phyloP scores from a whole-genome alignment of 1,284 basidiomycete genomes.

The Ustilago trichophora region DNA sequence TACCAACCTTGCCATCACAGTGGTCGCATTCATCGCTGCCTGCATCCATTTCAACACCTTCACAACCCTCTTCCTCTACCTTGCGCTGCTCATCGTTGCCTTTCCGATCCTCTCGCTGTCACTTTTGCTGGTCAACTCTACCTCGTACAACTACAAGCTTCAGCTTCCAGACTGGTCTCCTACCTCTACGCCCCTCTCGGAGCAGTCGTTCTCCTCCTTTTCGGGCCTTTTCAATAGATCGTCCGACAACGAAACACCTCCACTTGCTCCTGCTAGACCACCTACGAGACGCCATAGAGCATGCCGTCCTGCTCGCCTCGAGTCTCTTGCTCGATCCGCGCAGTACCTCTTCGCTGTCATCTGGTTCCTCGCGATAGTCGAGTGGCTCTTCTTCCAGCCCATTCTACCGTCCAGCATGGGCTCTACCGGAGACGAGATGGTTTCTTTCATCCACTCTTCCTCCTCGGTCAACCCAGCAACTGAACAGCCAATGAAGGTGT shows the following conservation, averaged over 20 bases:
- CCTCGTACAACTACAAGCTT: constrained; percentile 10
- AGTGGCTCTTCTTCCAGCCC: constrained; percentile 27
- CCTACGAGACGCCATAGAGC: constrained; percentile 1
- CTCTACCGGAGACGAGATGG: constrained; percentile 16
- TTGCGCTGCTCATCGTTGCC: constrained; percentile 24
- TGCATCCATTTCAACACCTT: constrained; percentile 38
- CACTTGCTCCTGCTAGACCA: no score
- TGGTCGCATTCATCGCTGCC: constrained; percentile 20
- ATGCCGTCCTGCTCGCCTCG: constrained; percentile 1
- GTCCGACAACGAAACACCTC: no score
- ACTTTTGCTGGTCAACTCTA: constrained; percentile 3
- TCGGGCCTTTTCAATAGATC: not conserved
- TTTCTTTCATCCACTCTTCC: not conserved
- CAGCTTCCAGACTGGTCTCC: constrained; percentile 6
- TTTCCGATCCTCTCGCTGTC: constrained; percentile 30
- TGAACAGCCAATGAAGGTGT: constrained; percentile 26
- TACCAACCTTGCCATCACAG: constrained; percentile 13
- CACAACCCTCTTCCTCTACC: constrained; percentile 35
- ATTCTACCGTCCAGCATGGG: not conserved
- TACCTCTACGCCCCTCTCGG: constrained; percentile 1
- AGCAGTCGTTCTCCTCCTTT: not conserved
- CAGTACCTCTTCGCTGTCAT: constrained; percentile 21
- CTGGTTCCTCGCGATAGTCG: constrained; percentile 29
- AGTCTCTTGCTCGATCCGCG: constrained; percentile 7
- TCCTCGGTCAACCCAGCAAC: not conserved